Base-by-base conservation (phyloP, 2,329 filamentous ascomycete species). In the Paraphaeosphaeria sporulosa region DNA sequence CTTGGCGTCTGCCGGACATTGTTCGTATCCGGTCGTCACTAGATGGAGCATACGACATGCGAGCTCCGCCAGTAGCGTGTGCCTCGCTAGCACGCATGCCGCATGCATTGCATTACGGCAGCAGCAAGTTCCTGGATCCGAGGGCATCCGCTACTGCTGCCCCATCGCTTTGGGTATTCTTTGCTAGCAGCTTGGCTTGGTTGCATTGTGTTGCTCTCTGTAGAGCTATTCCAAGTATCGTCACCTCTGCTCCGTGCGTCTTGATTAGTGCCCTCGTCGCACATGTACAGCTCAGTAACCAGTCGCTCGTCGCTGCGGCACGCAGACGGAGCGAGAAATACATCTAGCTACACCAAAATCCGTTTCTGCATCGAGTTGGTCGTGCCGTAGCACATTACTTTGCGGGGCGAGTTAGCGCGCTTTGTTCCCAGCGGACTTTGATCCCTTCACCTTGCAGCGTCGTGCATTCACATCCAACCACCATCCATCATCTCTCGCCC, bases 111-210 rank as follows among this genome's bases (percentile, higher is more conserved):
- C 30, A 32, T 12, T 32, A 32, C 67, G 60, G 58, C 50, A 63
- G 43, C 50, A 40, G 48, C 54, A 53, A 52, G 58, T 59, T 61
- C 43, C 60, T 62, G 62, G 54, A 62, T 68, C 69, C 66, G 69
- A 64, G 36, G 10, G 19, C 32, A 25, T 40, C n/a, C 32, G 34
- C 19, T n/a, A 40, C 36, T 40, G 44, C 36, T 21, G 7, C 32
- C 4, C 32, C 17, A 10, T 15, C 27, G 17, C 15, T 19, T 9
- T 25, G 13, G 42, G 13, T 44, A 10, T 44, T 21, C 42, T 44
- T 44, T n/a, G 42, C 42, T 30, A 21, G 44, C 44, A 48, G 23
- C 25, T 21, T 48, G 10, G 40, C 40, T 42, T 9, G 40, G 40
- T 47, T 15, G 12, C 44, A 32, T n/a, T 17, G 36, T 38, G 36